phyloP scores from a whole-genome alignment of 176 grass and related monocot species.

The Tillandsia leiboldiana region DNA sequence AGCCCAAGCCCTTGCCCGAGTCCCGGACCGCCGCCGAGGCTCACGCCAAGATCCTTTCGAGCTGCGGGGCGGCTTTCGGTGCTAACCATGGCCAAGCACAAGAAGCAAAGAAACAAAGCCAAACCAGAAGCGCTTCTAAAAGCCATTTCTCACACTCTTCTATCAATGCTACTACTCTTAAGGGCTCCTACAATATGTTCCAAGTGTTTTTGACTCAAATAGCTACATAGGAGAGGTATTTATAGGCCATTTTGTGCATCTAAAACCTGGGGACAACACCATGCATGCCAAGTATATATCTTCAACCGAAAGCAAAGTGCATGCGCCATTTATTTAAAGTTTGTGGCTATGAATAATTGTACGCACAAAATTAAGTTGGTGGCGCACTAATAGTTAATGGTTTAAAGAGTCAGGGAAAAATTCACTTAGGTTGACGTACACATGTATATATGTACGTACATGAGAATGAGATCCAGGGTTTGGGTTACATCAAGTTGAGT shows the following conservation, averaged over 20 bases:
- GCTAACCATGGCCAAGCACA: not conserved
- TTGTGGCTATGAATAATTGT: not conserved
- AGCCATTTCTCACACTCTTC: slow-evolving; percentile 16
- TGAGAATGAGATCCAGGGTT: not conserved
- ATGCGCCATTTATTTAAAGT: not conserved
- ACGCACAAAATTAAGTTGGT: not conserved
- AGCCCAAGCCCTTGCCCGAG: not conserved
- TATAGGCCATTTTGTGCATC: not conserved
- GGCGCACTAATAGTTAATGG: not conserved
- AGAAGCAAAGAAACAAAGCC: slow-evolving; percentile 7
- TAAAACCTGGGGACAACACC: not conserved
- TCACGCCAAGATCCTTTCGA: slow-evolving; percentile 38
- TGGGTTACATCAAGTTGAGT: not conserved
- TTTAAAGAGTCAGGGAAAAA: not conserved
- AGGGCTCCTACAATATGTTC: not conserved
- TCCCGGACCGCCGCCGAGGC: slow-evolving; percentile 6
- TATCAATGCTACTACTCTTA: not conserved
- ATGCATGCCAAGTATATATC: not conserved
- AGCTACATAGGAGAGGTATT: not conserved
- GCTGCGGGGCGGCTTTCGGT: slow-evolving; percentile 25
- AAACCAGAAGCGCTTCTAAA: slow-evolving; percentile 3
- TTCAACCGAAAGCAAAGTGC: not conserved
- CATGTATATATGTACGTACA: not conserved
- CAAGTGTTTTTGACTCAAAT: not conserved
- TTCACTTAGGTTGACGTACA: not conserved